Conservation (phyloP, 2,329 filamentous ascomycete genomes). For the Colletotrichum truncatum region DNA sequence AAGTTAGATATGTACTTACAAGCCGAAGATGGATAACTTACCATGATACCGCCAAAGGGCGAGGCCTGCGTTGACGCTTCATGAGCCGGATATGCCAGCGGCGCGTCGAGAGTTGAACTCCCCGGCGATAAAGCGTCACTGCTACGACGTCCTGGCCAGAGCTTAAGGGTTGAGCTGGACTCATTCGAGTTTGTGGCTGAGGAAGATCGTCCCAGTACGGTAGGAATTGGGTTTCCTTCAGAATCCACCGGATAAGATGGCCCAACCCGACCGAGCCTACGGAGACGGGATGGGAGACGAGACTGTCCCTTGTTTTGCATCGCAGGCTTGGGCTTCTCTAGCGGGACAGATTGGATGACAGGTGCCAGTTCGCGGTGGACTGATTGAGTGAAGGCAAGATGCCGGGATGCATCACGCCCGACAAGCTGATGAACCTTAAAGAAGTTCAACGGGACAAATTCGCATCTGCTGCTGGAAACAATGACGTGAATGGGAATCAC, state of each 20-base stretch:
- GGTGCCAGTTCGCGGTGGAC: conserved; percentile 70
- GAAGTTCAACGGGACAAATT: conserved; percentile 70
- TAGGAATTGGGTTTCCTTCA: conserved; percentile 40
- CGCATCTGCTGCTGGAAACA: conserved; percentile 58
- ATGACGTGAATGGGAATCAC: conserved; percentile 70
- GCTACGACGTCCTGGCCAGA: conserved; percentile 37
- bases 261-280: conserved; percentile 14
- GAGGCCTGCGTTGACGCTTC: conserved; percentile 22
- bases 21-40: background rate
- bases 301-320: conserved; percentile 24
- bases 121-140: conserved; percentile 27
- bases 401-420: conserved; percentile 61
- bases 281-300: conserved; percentile 2
- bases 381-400: conserved; percentile 67
- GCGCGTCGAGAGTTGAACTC: conserved; percentile 23
- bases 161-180: conserved; percentile 43
- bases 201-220: conserved; percentile 34
- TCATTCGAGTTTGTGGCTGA: conserved; percentile 37
- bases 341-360: conserved; percentile 47
- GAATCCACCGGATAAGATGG: conserved; percentile 36
- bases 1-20: background rate
- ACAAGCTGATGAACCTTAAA: conserved; percentile 74
- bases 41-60: conserved; percentile 66
- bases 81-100: conserved; percentile 29
- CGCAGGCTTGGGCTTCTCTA: conserved; percentile 29